phyloP scores from a whole-genome alignment of 768 basidiomycete species.

The Hortiboletus campestris region DNA sequence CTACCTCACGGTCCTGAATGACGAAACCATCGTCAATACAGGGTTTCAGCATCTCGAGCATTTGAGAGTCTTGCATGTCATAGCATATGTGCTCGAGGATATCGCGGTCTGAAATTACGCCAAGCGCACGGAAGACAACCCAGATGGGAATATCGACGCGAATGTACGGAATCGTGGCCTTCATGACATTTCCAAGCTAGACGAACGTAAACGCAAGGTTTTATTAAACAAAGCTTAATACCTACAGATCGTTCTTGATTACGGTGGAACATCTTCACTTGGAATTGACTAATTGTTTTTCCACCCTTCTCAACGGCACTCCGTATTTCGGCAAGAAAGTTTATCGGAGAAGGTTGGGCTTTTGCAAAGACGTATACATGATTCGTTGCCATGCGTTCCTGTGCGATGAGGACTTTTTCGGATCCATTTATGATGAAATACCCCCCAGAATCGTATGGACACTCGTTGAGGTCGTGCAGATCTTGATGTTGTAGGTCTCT shows the following conservation, averaged over 20 bases:
- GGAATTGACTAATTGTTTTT: slow-evolving; percentile 96
- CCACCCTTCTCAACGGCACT: slow-evolving; percentile 98
- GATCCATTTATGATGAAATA: slow-evolving; percentile 99
- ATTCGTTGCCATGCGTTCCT: slow-evolving; percentile 99
- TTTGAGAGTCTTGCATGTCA: slow-evolving; percentile 92
- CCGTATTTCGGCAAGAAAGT: slow-evolving; percentile 94
- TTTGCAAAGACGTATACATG: slow-evolving; percentile 99
- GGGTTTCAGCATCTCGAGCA: slow-evolving; percentile 97
- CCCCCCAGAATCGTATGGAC: slow-evolving; percentile 97
- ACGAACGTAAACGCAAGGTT: slow-evolving; percentile 2
- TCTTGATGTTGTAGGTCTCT: slow-evolving; percentile 75
- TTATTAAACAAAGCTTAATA: background rate
- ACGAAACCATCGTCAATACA: slow-evolving; percentile 99
- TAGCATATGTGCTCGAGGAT: slow-evolving; percentile 99
- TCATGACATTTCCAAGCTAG: slow-evolving; percentile 89
- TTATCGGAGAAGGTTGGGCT: slow-evolving; percentile 93
- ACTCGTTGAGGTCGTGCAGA: slow-evolving; percentile 91
- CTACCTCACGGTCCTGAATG: slow-evolving; percentile 95
- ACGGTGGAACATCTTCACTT: slow-evolving; percentile 94
- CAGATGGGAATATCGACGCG: slow-evolving; percentile 98
- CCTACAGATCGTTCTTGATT: slow-evolving; percentile 86
- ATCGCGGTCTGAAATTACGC: slow-evolving; percentile 96
- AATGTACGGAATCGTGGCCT: slow-evolving; percentile 96
- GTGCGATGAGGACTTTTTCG: slow-evolving; percentile 99
- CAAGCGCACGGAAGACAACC: slow-evolving; percentile 97